Evolutionary conservation across 495 filamentous ascomycete genomes (phyloP).

Genomic region (Neurospora africana): DNA sequence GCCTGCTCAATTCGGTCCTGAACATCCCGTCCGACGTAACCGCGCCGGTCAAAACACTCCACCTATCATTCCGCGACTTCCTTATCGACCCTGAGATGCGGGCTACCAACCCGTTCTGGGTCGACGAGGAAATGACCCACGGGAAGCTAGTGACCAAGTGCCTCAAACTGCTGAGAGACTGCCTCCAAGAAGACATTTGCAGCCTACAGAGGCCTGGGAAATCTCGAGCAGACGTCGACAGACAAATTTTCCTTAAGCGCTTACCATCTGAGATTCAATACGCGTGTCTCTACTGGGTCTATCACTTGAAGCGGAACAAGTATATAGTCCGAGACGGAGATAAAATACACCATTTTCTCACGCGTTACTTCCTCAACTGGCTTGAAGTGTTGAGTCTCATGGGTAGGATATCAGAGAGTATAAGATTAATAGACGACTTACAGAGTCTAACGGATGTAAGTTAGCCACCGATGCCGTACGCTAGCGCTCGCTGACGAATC

Average conservation of each 20-base stretch:
- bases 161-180: conserved; percentile 22
- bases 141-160: conserved; percentile 22
- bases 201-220: conserved; percentile 21
- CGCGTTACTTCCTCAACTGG: conserved; percentile 19
- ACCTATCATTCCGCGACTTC: conserved; percentile 45
- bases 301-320: conserved; percentile 31
- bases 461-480: neutral
- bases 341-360: conserved; percentile 1
- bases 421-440: conserved; percentile 15
- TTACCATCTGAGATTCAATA: conserved; percentile 21
- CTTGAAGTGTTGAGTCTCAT: conserved; percentile 23
- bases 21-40: conserved; percentile 19
- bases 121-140: conserved; percentile 29
- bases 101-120: conserved; percentile 22
- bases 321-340: conserved; percentile 10
- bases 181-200: conserved; percentile 32
- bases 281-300: conserved; percentile 36
- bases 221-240: conserved; percentile 9
- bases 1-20: conserved; percentile 25
- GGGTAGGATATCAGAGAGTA: conserved; percentile 19
- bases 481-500: neutral
- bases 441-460: conserved; percentile 9
- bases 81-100: conserved; percentile 29
- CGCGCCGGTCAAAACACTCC: conserved; percentile 29
- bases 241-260: conserved; percentile 9